These are phyloP conservation scores for Ballota nigra DNA, from an alignment of 257 asterid species.

Conservation along the genomic window DNA sequence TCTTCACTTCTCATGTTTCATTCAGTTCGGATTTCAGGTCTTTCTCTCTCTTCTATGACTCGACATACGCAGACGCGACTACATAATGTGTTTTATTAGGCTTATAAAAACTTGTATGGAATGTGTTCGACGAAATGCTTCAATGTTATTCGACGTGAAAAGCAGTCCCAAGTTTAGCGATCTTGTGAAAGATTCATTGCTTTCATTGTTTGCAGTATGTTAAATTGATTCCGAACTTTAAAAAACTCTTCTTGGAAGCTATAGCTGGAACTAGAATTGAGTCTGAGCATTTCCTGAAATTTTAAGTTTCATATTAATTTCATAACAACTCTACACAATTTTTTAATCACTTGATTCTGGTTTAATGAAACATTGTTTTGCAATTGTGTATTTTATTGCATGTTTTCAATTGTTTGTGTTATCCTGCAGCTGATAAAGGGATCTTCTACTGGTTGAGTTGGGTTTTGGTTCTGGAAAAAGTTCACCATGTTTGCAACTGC, in stretches of 20 bases:
- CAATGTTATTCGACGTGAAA: neutral
- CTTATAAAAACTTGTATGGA: neutral
- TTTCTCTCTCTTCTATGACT: no score
- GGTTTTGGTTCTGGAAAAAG: constrained; percentile 8
- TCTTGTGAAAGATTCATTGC: neutral
- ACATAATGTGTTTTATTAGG: neutral
- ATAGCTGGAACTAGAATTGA: neutral
- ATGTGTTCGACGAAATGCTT: constrained; percentile 37
- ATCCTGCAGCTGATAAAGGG: constrained; percentile 18
- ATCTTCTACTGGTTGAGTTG: neutral
- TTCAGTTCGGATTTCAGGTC: neutral
- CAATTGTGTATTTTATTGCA: neutral
- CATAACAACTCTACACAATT: no score
- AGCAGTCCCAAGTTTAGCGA: neutral
- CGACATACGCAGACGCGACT: no score
- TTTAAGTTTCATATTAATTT: neutral
- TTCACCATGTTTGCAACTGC: constrained; percentile 71
- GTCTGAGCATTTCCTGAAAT: neutral
- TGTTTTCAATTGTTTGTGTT: neutral
- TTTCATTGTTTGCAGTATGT: neutral
- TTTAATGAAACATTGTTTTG: neutral
- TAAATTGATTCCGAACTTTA: neutral
- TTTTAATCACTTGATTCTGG: no score
- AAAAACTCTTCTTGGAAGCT: neutral
- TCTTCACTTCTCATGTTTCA: no score